Percentiles rank a stretch among this genome's conserved stretches.
Conservation (phyloP, 139 green algal species). For the Dunaliella primolecta region DNA sequence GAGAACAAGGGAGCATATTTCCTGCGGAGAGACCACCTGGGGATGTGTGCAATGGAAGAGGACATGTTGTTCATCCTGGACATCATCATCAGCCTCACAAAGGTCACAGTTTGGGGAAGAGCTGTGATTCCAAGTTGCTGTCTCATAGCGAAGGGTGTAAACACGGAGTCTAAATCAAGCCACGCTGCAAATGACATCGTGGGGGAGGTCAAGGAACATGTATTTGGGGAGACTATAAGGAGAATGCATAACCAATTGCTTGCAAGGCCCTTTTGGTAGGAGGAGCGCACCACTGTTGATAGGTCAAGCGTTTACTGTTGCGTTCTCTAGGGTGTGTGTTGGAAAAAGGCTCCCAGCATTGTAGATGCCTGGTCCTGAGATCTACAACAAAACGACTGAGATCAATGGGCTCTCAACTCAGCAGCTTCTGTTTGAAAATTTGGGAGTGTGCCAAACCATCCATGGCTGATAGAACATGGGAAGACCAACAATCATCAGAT, state of each 20-base stretch:
- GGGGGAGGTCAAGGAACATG: not conserved
- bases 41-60: too few species aligned
- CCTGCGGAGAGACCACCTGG: too few species aligned
- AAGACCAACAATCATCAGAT: not conserved
- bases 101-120: too few species aligned
- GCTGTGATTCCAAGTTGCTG: too few species aligned
- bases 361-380: not conserved
- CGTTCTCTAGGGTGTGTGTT: not conserved
- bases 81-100: too few species aligned
- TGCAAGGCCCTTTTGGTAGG: not conserved
- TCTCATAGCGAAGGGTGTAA: not conserved
- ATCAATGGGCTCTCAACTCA: not conserved
- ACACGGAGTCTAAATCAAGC: not conserved
- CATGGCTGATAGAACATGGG: not conserved
- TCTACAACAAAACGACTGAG: not conserved
- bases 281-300: not conserved
- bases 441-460: not conserved
- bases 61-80: too few species aligned
- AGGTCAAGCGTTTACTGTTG: not conserved
- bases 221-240: not conserved
- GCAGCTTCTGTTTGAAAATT: not conserved
- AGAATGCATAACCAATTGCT: not conserved
- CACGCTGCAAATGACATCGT: not conserved
- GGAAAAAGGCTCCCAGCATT: not conserved
- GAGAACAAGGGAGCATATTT: too few species aligned